Base-by-base conservation (phyloP, 2,329 filamentous ascomycete species). In the Chaetomiaceae sp. region DNA sequence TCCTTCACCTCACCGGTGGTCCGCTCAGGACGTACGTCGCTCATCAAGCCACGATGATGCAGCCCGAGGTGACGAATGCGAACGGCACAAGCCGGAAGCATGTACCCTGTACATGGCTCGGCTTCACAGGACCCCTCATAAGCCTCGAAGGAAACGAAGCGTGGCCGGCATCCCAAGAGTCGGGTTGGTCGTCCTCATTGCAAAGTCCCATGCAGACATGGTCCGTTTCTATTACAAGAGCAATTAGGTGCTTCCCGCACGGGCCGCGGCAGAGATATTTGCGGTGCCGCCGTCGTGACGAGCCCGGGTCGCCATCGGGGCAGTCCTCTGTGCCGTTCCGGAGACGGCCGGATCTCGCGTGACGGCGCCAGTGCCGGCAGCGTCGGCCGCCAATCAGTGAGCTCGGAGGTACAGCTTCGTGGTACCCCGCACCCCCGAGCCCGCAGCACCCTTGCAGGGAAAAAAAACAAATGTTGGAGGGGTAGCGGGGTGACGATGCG, bases 331-430 rank as follows among this genome's bases (percentile, higher is more conserved):
- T 49, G 15, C 51, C 46, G 56, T 47, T 37, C 56, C 51, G 55
- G 55, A 49, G 27, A 6, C 23, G 45, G 31, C 50, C 53, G 55
- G 48, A 38, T 20, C 45, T 53, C 25, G 48, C 40, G 47, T 29
- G 46, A 55, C 46, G 42, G 53, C n/a, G 20, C 27, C 22, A 29
- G 39, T 31, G 19, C 42, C 53, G 48, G 46, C 40, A 46, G 23
- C 19, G 8, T 38, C 36, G 29, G 44, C 29, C n/a, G 36, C 56
- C 56, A 58, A 58, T 58, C 53, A 54, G 44, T 37, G 20, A 8
- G 2, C 7, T 23, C 37, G 37, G 46, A 19, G 25, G 5, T 37
- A n/a, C n/a, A 22, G 46, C 22, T 25, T 25, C 20, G 25, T 11
- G 19, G n/a, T 11, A 38, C 51, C 51, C 25, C 31, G 49, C 40